Evolutionary conservation across 2,329 filamentous ascomycete genomes (phyloP).

Genomic region (Pseudopyrenochaeta lycopersici): DNA sequence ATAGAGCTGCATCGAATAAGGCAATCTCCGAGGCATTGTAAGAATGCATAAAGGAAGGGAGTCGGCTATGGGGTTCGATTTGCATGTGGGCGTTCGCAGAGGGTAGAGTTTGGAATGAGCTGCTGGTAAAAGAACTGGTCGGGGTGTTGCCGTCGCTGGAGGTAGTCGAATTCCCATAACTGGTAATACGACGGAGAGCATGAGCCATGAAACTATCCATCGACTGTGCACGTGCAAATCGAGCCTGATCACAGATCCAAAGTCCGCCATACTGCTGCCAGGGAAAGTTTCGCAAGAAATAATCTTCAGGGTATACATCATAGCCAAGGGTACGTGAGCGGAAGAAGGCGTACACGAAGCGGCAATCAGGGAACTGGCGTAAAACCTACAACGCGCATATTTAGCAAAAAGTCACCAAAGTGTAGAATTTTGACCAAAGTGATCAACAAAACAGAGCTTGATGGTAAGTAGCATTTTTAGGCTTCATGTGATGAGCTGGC

Average conservation of each 20-base stretch:
- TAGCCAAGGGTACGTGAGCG: conserved; percentile 47
- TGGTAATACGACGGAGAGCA: conserved; percentile 40
- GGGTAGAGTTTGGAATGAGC: conserved; percentile 14
- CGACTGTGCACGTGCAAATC: conserved; percentile 44
- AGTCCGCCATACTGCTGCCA: conserved; percentile 51
- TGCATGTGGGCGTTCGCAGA: conserved; percentile 2
- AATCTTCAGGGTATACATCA: conserved; percentile 50
- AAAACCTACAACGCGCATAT: conserved; percentile 39
- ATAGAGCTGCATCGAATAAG: conserved; percentile 4
- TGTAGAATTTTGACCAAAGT: not conserved
- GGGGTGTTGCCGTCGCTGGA: conserved; percentile 23
- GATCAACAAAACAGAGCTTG: no score
- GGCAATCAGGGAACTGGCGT: conserved; percentile 47
- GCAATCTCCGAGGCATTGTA: conserved; percentile 19
- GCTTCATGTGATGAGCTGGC: conserved; percentile 20
- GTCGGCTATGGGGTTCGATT: not conserved
- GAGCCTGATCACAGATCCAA: conserved; percentile 48
- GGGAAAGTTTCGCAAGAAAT: conserved; percentile 48
- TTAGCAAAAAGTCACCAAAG: conserved; percentile 31
- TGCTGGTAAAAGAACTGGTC: conserved; percentile 23
- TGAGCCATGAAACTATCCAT: conserved; percentile 34
- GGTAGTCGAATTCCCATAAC: conserved; percentile 30
- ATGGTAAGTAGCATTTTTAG: conserved; percentile 2
- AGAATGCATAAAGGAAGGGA: conserved; percentile 19
- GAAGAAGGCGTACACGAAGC: conserved; percentile 51